These are phyloP conservation scores for Cytospora mali DNA, from an alignment of 2,329 filamentous ascomycete species.

Conservation along the genomic window DNA sequence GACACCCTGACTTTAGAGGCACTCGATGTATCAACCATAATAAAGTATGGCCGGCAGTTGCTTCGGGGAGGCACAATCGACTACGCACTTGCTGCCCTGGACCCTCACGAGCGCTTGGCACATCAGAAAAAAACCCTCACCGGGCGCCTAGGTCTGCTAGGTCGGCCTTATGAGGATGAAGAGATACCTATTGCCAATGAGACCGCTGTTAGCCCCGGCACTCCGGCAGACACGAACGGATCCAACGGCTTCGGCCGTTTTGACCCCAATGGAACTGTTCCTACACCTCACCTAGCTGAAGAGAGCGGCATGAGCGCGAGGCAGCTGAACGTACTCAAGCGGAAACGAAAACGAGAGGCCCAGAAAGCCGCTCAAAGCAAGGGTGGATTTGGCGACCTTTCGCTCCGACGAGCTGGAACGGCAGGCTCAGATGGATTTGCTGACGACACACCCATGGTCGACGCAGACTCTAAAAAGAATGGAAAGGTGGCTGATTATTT, in stretches of 20 bases:
- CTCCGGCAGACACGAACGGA: slow-evolving; percentile 45
- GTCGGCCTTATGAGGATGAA: slow-evolving; percentile 83
- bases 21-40: slow-evolving; percentile 76
- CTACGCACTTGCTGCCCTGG: slow-evolving; percentile 78
- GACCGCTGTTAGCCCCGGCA: slow-evolving; percentile 48
- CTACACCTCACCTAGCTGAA: slow-evolving; percentile 52
- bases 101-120: slow-evolving; percentile 76
- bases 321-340: slow-evolving; percentile 91
- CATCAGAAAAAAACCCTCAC: slow-evolving; percentile 89
- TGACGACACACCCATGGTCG: slow-evolving; percentile 59
- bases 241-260: slow-evolving; percentile 39
- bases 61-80: slow-evolving; percentile 86
- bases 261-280: slow-evolving; percentile 38
- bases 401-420: slow-evolving; percentile 64
- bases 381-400: slow-evolving; percentile 85
- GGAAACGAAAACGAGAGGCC: slow-evolving; percentile 88
- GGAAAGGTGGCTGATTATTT: slow-evolving; percentile 82
- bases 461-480: slow-evolving; percentile 60
- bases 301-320: slow-evolving; percentile 82
- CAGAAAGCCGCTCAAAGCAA: slow-evolving; percentile 86
- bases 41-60: slow-evolving; percentile 82
- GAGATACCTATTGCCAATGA: slow-evolving; percentile 70
- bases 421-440: slow-evolving; percentile 63
- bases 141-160: slow-evolving; percentile 80
- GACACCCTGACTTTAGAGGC: slow-evolving; percentile 72